Conservation (phyloP, 352 stramenopile species). For the Globisporangium recalcitrans region DNA sequence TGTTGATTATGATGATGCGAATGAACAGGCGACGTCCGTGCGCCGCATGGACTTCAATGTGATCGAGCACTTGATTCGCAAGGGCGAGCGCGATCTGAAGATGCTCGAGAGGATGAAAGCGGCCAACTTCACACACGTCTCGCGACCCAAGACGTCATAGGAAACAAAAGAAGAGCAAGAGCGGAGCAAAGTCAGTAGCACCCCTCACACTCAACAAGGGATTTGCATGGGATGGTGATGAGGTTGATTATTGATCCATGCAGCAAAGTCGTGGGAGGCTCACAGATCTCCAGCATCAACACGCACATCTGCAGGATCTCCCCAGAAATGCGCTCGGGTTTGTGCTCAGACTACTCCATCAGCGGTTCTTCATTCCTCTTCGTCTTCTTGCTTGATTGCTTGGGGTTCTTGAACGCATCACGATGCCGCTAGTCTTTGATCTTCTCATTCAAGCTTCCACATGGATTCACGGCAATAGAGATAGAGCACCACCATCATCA, state of each 20-base stretch:
- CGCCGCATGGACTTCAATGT: conserved; percentile 69
- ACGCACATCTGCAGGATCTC: too few relatives aligned
- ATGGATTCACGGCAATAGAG: conserved; percentile 9
- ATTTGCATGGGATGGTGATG: too few relatives aligned
- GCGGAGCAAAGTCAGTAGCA: too few relatives aligned
- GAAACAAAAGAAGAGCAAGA: too few relatives aligned
- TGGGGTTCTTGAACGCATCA: not conserved
- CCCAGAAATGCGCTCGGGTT: too few relatives aligned
- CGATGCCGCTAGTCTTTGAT: conserved; percentile 4
- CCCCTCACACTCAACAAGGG: too few relatives aligned
- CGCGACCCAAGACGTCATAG: conserved; percentile 3
- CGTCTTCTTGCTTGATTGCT: not conserved
- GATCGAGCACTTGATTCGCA: conserved; percentile 85
- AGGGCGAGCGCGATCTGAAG: conserved; percentile 80
- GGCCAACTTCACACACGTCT: conserved; percentile 45
- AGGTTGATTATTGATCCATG: too few relatives aligned
- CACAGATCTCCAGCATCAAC: too few relatives aligned
- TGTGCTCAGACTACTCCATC: too few relatives aligned
- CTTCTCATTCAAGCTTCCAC: conserved; percentile 8
- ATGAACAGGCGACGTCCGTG: conserved; percentile 38
- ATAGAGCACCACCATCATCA: conserved; percentile 12
- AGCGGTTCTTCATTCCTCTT: conserved; percentile 1
- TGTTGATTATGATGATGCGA: not conserved
- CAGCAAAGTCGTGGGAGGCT: too few relatives aligned
- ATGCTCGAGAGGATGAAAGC: conserved; percentile 67